Base-by-base conservation (phyloP, 257 asterid genomes). In the Phtheirospermum japonicum region DNA sequence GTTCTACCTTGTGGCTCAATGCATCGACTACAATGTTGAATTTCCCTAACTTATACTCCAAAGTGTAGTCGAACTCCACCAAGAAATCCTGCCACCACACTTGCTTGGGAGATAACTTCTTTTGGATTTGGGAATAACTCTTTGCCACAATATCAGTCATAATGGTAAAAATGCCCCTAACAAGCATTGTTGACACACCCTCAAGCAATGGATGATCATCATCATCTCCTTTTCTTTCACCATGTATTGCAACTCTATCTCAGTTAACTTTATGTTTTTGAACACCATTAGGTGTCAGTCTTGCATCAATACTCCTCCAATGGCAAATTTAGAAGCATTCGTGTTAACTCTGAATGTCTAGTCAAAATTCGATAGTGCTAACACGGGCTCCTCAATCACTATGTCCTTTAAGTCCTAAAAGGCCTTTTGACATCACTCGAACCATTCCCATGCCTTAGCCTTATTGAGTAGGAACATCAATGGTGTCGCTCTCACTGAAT, bases 251-350 rank as follows among this genome's bases (percentile, higher is more conserved):
- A 42, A 10, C 36, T 65, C 62, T 0, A 0, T 54, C 9, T 52
- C 42, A 7, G 52, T 54, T 0, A 65, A 10, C 70, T 65, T 65
- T 0, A 37, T 40, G 2, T 53, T 65, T 54, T 53, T 50, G 3
- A 20, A 51, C 0, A 20, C 59, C 31, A 63, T 63, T 0, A 33
- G 59, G n/a, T 63, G 50, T 10, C 49, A 19, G 1, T 32, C 19
- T 9, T 63, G 68, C 48, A 63, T 50, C 5, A 63, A 4, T 0
- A 63, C 50, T 0, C 60, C 33, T 5, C 68, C 51, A 4, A 63
- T 63, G 6, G 68, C 58, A 46, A 62, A 50, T 11, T 51, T 37
- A 5, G 18, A 63, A 3, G 68, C 59, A 30, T 63, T 33, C 4
- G 33, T 65, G 9, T 63, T 48, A 1, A 63, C 34, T 36, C 50